These are phyloP conservation scores for Musa itinerans DNA, from an alignment of 176 grass and related monocot species.

Conservation along the genomic window DNA sequence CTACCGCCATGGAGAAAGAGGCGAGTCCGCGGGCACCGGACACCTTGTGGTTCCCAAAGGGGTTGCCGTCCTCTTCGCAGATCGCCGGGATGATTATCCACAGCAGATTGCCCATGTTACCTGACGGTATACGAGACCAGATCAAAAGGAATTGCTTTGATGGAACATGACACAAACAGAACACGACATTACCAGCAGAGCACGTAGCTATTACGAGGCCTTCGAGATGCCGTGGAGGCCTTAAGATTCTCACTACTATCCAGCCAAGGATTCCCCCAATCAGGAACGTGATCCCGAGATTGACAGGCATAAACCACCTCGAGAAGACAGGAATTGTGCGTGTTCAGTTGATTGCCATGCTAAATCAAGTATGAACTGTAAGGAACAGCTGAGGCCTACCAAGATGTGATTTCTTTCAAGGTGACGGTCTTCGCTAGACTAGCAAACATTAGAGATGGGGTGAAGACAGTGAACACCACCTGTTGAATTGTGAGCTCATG, in stretches of 20 bases:
- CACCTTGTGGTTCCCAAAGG: conserved; percentile 7
- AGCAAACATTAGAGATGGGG: conserved; percentile 21
- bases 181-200: conserved; percentile 8
- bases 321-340: not conserved
- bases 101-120: conserved; percentile 20
- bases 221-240: conserved; percentile 11
- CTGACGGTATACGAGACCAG: not conserved
- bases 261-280: conserved; percentile 28
- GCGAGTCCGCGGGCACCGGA: not conserved
- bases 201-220: conserved; percentile 26
- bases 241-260: conserved; percentile 28
- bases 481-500: not conserved
- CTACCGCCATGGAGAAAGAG: conserved; percentile 1
- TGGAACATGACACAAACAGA: not conserved
- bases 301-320: conserved; percentile 41
- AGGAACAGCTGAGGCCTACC: conserved; percentile 9
- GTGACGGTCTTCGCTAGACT: conserved; percentile 30
- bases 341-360: too few relatives aligned
- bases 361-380: not conserved
- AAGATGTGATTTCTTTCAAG: conserved; percentile 19
- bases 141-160: not conserved
- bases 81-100: conserved; percentile 25
- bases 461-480: conserved; percentile 24
- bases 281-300: conserved; percentile 23
- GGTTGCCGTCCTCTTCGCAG: conserved; percentile 19